Evolutionary conservation across 2,329 filamentous ascomycete genomes (phyloP), one percentile per base, ranked within the genome.

Genomic region (Emydomyces testavorans): DNA sequence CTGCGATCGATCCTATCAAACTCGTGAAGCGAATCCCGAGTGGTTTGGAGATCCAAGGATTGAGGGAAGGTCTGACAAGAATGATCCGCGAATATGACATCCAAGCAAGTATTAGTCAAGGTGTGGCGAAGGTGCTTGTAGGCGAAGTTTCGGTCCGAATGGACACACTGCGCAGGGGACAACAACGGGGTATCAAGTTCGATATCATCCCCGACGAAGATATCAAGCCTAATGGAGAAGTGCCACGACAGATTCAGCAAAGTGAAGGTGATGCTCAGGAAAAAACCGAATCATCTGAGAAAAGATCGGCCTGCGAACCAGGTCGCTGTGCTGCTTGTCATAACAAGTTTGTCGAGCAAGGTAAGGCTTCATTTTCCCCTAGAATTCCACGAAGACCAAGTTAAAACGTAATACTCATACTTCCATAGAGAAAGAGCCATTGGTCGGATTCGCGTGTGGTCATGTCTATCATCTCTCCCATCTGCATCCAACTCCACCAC

Each of bases 21-120:
- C 77, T 98, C 2, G 86, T 98, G 4, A 77, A 85, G 11, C 79
- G 89, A 4, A 98, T 98, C 23, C 92, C 92, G 0, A 87, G 93
- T 60, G 89, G 92, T 0, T 73, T 98, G 0, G 87, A 95, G 61
- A 93, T 98, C 10, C 83, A 92, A 57, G 92, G 92, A 0, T 72
- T 98, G 5, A 76, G 88, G 50, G 86, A 94, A 53, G 92, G 90
- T 0, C 75, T 98, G 2, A 83, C 83, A 37, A 83, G 89, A 49
- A 88, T 98, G 71, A 84, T 98, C 62, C 83, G 90, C 57, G 92
- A 98, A 65, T 89, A 95, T 61, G 92, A 96, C 61, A 85, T 98
- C 37, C 92, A 96, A 67, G 80, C 85, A 61, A 92, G 84, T 57
- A 95, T 98, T 61, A 90, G 84, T 54, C 82, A 83, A 36, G 92